These are phyloP conservation scores for Arthroderma sp. DNA, from an alignment of 2,329 filamentous ascomycete genomes.

Conservation along the genomic window DNA sequence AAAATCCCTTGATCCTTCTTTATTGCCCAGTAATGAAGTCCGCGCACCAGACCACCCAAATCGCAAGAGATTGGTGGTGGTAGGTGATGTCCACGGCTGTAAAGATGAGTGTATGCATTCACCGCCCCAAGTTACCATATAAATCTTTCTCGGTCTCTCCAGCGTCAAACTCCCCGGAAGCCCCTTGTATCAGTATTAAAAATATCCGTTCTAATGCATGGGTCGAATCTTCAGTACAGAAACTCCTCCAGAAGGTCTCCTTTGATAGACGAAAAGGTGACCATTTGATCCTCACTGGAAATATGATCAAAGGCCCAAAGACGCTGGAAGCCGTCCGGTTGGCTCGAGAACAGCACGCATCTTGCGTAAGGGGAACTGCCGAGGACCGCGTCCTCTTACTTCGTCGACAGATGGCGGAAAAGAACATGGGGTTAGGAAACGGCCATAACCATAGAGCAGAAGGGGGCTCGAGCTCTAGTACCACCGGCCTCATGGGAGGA, in stretches of 20 bases:
- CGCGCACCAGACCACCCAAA: slow-evolving; percentile 15
- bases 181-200: too few relatives aligned
- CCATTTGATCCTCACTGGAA: slow-evolving; percentile 63
- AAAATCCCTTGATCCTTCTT: slow-evolving; percentile 33
- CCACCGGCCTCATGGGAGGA: not conserved
- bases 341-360: slow-evolving; percentile 59
- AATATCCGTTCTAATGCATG: too few relatives aligned
- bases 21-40: slow-evolving; percentile 31
- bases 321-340: slow-evolving; percentile 64
- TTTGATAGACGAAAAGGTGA: slow-evolving; percentile 50
- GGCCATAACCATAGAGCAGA: too few relatives aligned
- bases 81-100: slow-evolving; percentile 92
- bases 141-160: not conserved
- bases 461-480: too few relatives aligned
- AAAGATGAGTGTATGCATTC: slow-evolving; percentile 44
- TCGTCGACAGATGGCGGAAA: slow-evolving; percentile 32
- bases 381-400: slow-evolving; percentile 73
- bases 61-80: slow-evolving; percentile 54
- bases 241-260: slow-evolving; percentile 52
- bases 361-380: slow-evolving; percentile 80
- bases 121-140: not conserved
- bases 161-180: too few relatives aligned
- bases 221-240: slow-evolving; percentile 24
- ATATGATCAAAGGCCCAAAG: slow-evolving; percentile 80
- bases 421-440: too few relatives aligned